Conservation (phyloP, 192 early-diverging fungal species). For the Allomyces arbusculus region DNA sequence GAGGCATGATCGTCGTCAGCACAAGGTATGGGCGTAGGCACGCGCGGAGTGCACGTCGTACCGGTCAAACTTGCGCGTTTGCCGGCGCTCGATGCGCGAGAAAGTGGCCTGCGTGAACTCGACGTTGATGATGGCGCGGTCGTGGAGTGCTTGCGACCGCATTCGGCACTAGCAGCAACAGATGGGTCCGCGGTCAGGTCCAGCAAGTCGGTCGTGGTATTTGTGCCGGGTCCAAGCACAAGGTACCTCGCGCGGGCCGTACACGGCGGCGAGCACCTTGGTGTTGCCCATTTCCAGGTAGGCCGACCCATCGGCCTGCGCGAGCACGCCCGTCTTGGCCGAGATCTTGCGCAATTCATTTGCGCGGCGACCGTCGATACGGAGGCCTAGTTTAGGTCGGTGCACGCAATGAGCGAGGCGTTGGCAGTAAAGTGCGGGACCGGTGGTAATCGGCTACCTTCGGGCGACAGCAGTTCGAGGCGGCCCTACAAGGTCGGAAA, state of each 20-base stretch:
- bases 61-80: slow-evolving; percentile 72
- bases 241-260: slow-evolving; percentile 69
- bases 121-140: slow-evolving; percentile 64
- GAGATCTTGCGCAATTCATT: slow-evolving; percentile 70
- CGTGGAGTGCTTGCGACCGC: slow-evolving; percentile 31
- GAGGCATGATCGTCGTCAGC: no score
- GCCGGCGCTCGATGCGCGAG: slow-evolving; percentile 66
- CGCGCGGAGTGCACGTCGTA: slow-evolving; percentile 7
- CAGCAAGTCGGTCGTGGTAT: background rate
- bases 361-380: slow-evolving; percentile 75
- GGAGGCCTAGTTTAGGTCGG: slow-evolving; percentile 39
- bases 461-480: slow-evolving; percentile 22
- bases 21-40: background rate
- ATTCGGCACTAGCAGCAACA: slow-evolving; percentile 22
- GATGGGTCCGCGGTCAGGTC: background rate
- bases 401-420: background rate
- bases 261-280: slow-evolving; percentile 71
- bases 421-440: background rate
- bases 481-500: background rate
- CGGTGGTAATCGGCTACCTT: background rate
- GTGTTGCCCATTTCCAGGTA: slow-evolving; percentile 95
- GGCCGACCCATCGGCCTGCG: slow-evolving; percentile 77
- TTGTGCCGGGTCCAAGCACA: no score
- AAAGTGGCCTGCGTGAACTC: slow-evolving; percentile 83
- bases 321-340: slow-evolving; percentile 53